Evolutionary conservation across 1,139 yeast genomes (phyloP), one percentile per base, ranked within the genome.

Genomic region (Debaryomyces robertsiae): DNA sequence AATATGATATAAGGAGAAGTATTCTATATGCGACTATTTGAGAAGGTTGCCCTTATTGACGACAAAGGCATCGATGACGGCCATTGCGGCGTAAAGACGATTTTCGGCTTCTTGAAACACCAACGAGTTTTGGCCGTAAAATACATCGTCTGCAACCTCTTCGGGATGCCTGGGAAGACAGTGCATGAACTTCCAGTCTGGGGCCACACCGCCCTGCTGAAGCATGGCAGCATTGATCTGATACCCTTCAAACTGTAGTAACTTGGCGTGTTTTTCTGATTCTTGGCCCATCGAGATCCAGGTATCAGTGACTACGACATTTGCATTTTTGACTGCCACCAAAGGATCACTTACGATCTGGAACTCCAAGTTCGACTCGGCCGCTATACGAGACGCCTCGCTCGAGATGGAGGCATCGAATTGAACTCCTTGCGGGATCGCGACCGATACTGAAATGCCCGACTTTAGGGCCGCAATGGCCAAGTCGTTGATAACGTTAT

Each of bases 211-310:
- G 6, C 80, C 78, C 15, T 58, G 58, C 5, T 56, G 44, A 19
- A 86, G 79, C 72, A 91, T 72, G 28, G 81, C 81, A 24, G 71
- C 63, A 27, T 90, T 83, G 46, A 93, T 84, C 66, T 89, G 96
- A 72, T 82, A 93, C 1, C 95, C 96, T 6, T 72, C 75, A 61
- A 93, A 93, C 65, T 89, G 93, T 58, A 82, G 73, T 53, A 93
- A 69, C 49, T 91, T 87, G 44, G 74, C 70, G 34, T 62, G 72
- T 52, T 81, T 86, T 61, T 91, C 93, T 6, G 77, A 67, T 63
- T 93, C 98, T 69, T 93, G 93, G 45, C 98, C 98, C 98, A 93
- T 93, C 1, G 98, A 91, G 27, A 93, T 82, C 83, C 96, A 93
- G 3, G 98, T 93, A 55, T 93, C 98, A n/a, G 98, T 93, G 37